Evolutionary conservation across 2,329 filamentous ascomycete genomes (phyloP), one percentile per base, ranked within the genome.

Genomic region (Septoria petroselini): DNA sequence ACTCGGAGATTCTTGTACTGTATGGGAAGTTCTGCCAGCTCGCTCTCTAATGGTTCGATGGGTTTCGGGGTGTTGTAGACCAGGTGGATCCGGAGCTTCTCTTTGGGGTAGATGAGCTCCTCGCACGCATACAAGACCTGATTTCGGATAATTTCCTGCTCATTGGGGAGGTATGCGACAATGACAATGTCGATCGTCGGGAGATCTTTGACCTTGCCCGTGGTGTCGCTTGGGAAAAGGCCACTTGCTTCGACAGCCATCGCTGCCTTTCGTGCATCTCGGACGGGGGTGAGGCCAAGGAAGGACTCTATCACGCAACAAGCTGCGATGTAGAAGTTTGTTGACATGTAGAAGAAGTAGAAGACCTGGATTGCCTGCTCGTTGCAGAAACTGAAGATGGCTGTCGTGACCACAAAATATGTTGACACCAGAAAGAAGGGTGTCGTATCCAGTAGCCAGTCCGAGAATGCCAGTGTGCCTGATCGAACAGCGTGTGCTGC

Each of bases 91-190:
- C 73, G 62, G n/a, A 76, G 69, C 53, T 70, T 73, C 39, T 75
- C 68, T 34, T 61, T 61, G 1, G 74, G 73, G 44, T 76, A 76
- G 7, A 70, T 63, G 17, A 76, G 67, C 52, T 75, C 70, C 48
- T 76, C 70, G 31, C 76, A 61, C 3, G 71, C 71, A 54, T 76
- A 76, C 19, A 71, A 61, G 11, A 73, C 67, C 7, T 73, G 71
- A 40, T 74, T 73, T 59, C 74, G 67, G 55, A 76, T 74, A 44
- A 76, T 76, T 43, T 76, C 72, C 58, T 74, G 65, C 58, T 76
- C 74, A 50, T 76, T 76, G 4, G 74, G 74, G n/a, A 76, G 64
- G 54, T 76, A 76, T 11, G 74, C 74, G 2, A 76, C 74, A 46
- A 76, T 74, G 45, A 76, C 64, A 33, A 76, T 62, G 52, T 76